A percentile compares a stretch with the other conserved stretches of the same genome.
Conservation (phyloP, 345 rosid species). For the Gossypium thurberi region DNA sequence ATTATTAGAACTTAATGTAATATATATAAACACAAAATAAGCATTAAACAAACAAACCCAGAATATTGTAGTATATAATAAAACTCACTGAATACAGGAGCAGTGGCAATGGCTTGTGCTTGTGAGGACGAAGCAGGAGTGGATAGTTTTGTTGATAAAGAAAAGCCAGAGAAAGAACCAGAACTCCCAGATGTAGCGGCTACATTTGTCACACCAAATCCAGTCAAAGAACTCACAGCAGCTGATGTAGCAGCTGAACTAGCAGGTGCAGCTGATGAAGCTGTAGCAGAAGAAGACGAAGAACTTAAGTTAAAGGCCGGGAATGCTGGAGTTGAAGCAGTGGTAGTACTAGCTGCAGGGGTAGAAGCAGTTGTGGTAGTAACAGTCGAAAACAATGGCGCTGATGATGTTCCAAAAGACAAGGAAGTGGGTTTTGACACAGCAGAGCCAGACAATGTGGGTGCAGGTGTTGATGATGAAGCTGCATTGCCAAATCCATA, state of each 20-base stretch:
- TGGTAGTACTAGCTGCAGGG: slow-evolving; percentile 26
- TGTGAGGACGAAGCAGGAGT: slow-evolving; percentile 45
- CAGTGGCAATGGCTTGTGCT: slow-evolving; percentile 34
- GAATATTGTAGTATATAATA: slow-evolving; percentile 7
- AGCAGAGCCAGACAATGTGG: slow-evolving; percentile 26
- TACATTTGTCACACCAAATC: slow-evolving; percentile 42
- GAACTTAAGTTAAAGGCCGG: slow-evolving; percentile 38
- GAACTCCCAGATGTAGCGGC: slow-evolving; percentile 42
- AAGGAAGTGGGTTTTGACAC: slow-evolving; percentile 30
- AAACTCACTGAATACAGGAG: slow-evolving; percentile 53
- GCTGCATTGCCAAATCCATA: slow-evolving; percentile 35
- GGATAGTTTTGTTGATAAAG: slow-evolving; percentile 42
- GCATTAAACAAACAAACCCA: not conserved
- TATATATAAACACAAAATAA: too few species aligned
- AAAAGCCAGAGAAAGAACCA: slow-evolving; percentile 59
- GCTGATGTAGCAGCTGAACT: slow-evolving; percentile 31
- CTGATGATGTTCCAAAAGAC: slow-evolving; percentile 25
- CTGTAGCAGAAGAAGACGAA: slow-evolving; percentile 29
- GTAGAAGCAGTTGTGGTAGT: slow-evolving; percentile 41
- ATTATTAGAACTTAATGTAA: not conserved
- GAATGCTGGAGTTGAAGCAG: slow-evolving; percentile 34
- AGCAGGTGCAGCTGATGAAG: slow-evolving; percentile 20
- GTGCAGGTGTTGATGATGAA: slow-evolving; percentile 34
- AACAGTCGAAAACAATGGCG: slow-evolving; percentile 48
- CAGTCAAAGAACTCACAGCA: slow-evolving; percentile 38